phyloP scores from a whole-genome alignment of 108 stramenopile genomes.

The Conticribra guillardii region DNA sequence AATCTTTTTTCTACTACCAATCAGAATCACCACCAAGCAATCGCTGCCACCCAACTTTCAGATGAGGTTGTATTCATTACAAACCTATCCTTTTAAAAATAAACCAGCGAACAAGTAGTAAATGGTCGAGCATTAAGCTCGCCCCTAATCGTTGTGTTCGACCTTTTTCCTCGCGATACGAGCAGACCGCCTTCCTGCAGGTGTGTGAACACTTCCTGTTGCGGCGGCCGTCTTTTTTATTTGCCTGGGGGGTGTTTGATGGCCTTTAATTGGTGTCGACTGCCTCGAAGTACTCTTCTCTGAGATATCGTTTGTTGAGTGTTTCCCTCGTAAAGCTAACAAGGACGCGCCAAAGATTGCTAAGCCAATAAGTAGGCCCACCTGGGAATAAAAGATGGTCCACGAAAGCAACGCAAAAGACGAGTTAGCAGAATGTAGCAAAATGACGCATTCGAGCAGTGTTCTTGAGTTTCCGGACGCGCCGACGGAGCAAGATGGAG shows the following conservation, averaged over 20 bases:
- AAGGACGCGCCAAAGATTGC: background rate
- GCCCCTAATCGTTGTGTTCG: background rate
- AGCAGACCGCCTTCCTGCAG: background rate
- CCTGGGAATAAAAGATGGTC: background rate
- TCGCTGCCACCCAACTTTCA: background rate
- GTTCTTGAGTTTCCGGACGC: background rate
- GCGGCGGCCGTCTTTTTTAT: background rate
- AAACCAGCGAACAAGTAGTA: too few relatives aligned
- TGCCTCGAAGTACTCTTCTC: background rate
- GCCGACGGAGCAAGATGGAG: background rate
- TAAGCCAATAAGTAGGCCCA: background rate
- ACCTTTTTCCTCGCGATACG: background rate
- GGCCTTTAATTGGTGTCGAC: background rate
- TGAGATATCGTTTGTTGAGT: background rate
- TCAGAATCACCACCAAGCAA: too few relatives aligned
- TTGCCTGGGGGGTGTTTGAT: background rate
- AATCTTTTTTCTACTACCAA: too few relatives aligned
- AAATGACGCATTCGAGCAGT: too few relatives aligned
- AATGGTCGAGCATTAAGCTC: too few relatives aligned
- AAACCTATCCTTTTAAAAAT: background rate
- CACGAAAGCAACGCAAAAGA: background rate
- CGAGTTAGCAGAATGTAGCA: background rate
- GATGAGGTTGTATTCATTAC: background rate
- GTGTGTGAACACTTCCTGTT: background rate
- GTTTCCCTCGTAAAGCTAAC: background rate